Conservation (phyloP, 345 rosid species). For the Camelina neglecta region DNA sequence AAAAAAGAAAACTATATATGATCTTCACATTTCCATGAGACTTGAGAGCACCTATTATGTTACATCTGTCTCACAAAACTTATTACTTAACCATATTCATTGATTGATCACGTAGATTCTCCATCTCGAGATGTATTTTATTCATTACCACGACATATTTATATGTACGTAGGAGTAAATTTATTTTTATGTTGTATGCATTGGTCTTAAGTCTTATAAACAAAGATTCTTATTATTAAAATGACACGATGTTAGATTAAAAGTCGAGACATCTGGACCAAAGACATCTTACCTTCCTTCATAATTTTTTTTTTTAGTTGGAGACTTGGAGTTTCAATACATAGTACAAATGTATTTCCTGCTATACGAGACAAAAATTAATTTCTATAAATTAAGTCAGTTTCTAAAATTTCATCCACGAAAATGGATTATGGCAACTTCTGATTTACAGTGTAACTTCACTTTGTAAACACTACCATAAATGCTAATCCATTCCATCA, state of each 20-base stretch:
- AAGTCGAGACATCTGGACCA: conserved; percentile 25
- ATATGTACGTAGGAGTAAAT: neutral
- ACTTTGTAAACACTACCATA: no score
- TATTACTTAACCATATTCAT: neutral
- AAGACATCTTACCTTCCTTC: conserved; percentile 22
- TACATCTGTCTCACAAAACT: neutral
- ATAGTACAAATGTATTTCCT: neutral
- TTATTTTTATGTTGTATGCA: neutral
- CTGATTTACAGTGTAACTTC: no score
- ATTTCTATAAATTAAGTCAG: no score
- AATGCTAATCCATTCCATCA: neutral
- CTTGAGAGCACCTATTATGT: neutral
- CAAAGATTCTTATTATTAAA: conserved; percentile 12
- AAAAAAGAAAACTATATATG: neutral
- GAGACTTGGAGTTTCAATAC: no score
- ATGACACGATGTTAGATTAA: conserved; percentile 24
- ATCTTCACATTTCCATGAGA: conserved; percentile 24
- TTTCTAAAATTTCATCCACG: no score
- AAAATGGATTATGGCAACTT: no score
- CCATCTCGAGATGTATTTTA: conserved; percentile 7
- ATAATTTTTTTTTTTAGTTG: neutral
- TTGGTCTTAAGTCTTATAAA: neutral
- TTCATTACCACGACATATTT: neutral
- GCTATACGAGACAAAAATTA: neutral
- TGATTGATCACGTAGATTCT: neutral